Conservation (phyloP, 2,329 filamentous ascomycete species). For the Fusarium sp. region DNA sequence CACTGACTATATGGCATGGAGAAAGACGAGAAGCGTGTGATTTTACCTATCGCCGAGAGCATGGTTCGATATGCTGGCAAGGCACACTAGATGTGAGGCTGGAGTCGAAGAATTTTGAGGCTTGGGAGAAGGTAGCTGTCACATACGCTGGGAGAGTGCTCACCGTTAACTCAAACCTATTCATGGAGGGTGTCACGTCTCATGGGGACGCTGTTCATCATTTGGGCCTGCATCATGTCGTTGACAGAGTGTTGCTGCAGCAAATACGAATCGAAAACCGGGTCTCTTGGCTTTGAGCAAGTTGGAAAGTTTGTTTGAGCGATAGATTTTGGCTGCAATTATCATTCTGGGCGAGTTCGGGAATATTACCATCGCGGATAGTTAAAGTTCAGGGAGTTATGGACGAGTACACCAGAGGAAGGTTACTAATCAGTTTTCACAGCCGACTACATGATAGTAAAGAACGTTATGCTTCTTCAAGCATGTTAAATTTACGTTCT, state of each 20-base stretch:
- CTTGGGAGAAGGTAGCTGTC: background rate
- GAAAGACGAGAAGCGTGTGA: conserved; percentile 6
- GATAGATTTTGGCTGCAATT: too few species aligned
- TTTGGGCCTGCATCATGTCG: conserved; percentile 7
- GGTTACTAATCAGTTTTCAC: too few species aligned
- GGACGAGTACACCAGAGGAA: too few species aligned
- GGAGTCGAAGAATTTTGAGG: background rate
- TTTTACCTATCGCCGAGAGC: background rate
- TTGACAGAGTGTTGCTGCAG: conserved; percentile 4
- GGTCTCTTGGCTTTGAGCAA: background rate
- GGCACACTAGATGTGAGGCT: conserved; percentile 6
- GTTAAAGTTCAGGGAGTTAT: too few species aligned
- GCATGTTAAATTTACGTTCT: too few species aligned
- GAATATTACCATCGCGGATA: too few species aligned
- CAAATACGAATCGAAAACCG: conserved; percentile 22
- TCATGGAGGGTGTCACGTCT: background rate
- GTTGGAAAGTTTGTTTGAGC: accelerated
- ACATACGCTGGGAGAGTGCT: background rate
- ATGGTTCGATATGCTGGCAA: conserved; percentile 7
- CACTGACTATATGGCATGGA: conserved; percentile 19
- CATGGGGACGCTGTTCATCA: conserved; percentile 24
- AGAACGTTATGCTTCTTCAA: too few species aligned
- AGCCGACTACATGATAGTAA: too few species aligned
- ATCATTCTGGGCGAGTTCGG: too few species aligned
- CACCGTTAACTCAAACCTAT: background rate